These are phyloP conservation scores for Starmerella ratchasimensis DNA, from an alignment of 805 yeast species.

Conservation along the genomic window DNA sequence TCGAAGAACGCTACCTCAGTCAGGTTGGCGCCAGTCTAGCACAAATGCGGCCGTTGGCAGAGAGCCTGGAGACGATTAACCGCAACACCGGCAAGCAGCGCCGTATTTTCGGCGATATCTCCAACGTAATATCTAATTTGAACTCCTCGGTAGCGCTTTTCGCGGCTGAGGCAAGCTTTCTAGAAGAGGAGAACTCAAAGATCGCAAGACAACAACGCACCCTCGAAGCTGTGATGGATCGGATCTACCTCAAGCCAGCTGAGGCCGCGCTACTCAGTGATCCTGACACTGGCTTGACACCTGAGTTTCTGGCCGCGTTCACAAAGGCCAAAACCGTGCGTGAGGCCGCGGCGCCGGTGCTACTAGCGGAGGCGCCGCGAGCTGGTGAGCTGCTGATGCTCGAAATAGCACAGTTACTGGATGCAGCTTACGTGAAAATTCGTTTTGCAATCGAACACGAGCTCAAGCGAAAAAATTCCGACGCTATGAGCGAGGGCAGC, in stretches of 20 bases:
- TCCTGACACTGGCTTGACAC: slow-evolving; percentile 25
- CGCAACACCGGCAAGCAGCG: slow-evolving; percentile 16
- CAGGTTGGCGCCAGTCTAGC: slow-evolving; percentile 21
- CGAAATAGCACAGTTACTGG: slow-evolving; percentile 33
- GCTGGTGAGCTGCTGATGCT: slow-evolving; percentile 33
- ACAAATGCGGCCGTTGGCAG: slow-evolving; percentile 26
- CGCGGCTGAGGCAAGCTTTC: slow-evolving; percentile 22
- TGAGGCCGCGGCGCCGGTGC: slow-evolving; percentile 45
- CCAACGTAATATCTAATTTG: slow-evolving; percentile 16
- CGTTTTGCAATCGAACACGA: slow-evolving; percentile 30
- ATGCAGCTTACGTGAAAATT: slow-evolving; percentile 42
- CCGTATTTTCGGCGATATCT: slow-evolving; percentile 18
- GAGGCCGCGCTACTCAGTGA: slow-evolving; percentile 47
- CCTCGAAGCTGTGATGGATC: slow-evolving; percentile 32
- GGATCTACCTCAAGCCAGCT: slow-evolving; percentile 54
- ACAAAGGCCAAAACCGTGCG: slow-evolving; percentile 51
- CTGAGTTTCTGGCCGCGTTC: slow-evolving; percentile 47
- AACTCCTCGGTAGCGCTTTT: slow-evolving; percentile 20
- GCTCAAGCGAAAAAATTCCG: slow-evolving; percentile 10
- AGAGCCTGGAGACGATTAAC: slow-evolving; percentile 20
- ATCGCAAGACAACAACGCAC: slow-evolving; percentile 21
- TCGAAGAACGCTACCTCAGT: slow-evolving; percentile 10
- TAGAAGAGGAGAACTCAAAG: slow-evolving; percentile 19
- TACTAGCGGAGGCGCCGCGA: slow-evolving; percentile 41
- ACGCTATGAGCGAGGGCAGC: background rate